Evolutionary conservation across 2,329 filamentous ascomycete species (phyloP).

Genomic region (Hypoxylon sp.): DNA sequence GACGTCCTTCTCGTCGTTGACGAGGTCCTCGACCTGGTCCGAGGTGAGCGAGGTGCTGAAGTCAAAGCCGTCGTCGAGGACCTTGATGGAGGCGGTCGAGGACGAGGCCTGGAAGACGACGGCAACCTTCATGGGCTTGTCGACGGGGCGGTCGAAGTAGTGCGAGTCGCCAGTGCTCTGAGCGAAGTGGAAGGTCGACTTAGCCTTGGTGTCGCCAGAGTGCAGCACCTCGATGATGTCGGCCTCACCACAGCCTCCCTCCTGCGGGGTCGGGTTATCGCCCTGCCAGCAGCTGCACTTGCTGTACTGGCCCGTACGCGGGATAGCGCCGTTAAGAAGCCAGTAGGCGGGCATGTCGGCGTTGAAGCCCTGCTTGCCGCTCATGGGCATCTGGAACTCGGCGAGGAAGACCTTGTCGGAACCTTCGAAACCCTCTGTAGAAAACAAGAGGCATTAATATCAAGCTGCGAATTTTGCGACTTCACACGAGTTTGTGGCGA

Average conservation of each 20-base stretch:
- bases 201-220: conserved; percentile 69
- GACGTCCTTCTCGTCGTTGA: conserved; percentile 38
- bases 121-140: conserved; percentile 67
- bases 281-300: conserved; percentile 75
- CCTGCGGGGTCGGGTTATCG: conserved; percentile 40
- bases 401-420: conserved; percentile 76
- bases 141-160: conserved; percentile 73
- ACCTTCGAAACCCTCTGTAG: conserved; percentile 75
- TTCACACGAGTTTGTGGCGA: background rate
- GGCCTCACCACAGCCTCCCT: conserved; percentile 73
- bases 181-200: conserved; percentile 73
- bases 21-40: conserved; percentile 47
- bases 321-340: conserved; percentile 77
- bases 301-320: conserved; percentile 74
- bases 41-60: conserved; percentile 52
- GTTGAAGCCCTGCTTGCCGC: conserved; percentile 60
- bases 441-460: conserved; percentile 2
- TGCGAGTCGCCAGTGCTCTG: conserved; percentile 71
- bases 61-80: conserved; percentile 53
- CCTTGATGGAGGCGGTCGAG: conserved; percentile 63
- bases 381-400: conserved; percentile 75
- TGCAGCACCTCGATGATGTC: conserved; percentile 78
- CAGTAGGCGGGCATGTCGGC: conserved; percentile 77
- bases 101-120: conserved; percentile 65
- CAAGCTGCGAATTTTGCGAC: conserved; percentile 12